These are phyloP conservation scores for Pyracantha coccinea DNA, from an alignment of 331 rosid genomes.

Conservation along the genomic window DNA sequence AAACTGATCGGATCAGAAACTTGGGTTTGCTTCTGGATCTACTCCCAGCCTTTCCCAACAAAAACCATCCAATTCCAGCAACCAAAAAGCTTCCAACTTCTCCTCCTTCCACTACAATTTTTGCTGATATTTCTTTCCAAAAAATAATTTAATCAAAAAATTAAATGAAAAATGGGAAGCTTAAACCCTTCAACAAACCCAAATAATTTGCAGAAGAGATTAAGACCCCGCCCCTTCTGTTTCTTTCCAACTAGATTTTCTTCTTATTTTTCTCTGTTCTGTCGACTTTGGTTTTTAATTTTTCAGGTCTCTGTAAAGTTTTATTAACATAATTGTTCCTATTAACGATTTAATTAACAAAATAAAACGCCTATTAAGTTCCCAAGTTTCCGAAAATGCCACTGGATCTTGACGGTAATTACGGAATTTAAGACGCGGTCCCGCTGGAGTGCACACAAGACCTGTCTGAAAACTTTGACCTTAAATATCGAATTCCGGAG, in stretches of 20 bases:
- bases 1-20: conserved; percentile 56
- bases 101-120: conserved; percentile 13
- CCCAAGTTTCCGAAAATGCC: conserved; percentile 13
- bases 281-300: conserved; percentile 14
- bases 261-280: conserved; percentile 10
- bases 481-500: conserved; percentile 23
- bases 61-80: conserved; percentile 25
- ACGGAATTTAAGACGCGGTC: conserved; percentile 17
- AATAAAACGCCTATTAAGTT: conserved; percentile 14
- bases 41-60: conserved; percentile 30
- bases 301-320: neutral
- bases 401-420: conserved; percentile 9
- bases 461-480: conserved; percentile 11
- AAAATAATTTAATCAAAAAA: neutral
- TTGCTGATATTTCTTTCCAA: conserved; percentile 4
- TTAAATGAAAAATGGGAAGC: conserved; percentile 21
- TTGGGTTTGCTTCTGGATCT: conserved; percentile 46
- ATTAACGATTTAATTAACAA: conserved; percentile 27
- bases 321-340: neutral
- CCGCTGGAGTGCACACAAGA: neutral
- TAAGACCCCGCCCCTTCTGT: conserved; percentile 29
- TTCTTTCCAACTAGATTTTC: conserved; percentile 17
- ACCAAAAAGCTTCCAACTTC: conserved; percentile 20
- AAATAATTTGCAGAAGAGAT: conserved; percentile 41
- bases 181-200: conserved; percentile 41